Percentiles rank a stretch among this genome's conserved stretches.
Evolutionary conservation across 139 green algal genomes (phyloP).

Genomic region (Volvox reticuliferus): DNA sequence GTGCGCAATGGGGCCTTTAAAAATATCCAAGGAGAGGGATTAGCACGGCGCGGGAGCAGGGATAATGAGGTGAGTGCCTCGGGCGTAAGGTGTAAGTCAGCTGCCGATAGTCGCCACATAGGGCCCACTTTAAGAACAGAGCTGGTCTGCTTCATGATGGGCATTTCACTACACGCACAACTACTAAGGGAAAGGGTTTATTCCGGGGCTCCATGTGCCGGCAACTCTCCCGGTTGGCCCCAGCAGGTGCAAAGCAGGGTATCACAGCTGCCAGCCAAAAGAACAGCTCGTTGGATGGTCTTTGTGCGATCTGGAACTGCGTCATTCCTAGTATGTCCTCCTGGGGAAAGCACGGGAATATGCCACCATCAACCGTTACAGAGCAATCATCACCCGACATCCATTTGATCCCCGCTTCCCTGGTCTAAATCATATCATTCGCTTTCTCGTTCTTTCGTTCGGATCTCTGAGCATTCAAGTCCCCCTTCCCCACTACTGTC

Average conservation of each 20-base stretch:
- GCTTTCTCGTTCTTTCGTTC: background rate
- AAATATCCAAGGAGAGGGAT: background rate
- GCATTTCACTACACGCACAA: too few relatives aligned
- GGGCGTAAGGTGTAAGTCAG: too few relatives aligned
- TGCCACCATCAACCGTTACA: background rate
- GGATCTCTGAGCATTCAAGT: background rate
- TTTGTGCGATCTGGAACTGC: background rate
- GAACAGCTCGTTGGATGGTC: too few relatives aligned
- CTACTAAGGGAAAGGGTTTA: too few relatives aligned
- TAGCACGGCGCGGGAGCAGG: background rate
- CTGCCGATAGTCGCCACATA: too few relatives aligned
- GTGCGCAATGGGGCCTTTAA: background rate
- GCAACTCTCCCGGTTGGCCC: too few relatives aligned
- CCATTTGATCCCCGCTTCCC: background rate
- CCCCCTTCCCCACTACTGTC: background rate
- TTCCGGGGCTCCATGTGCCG: too few relatives aligned
- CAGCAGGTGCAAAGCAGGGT: too few relatives aligned
- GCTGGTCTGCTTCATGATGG: too few relatives aligned
- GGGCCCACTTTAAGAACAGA: too few relatives aligned
- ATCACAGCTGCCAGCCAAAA: too few relatives aligned
- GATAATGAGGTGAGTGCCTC: background rate
- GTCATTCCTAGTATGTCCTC: background rate
- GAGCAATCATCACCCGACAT: background rate
- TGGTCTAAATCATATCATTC: background rate
- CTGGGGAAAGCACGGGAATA: background rate